phyloP scores from a whole-genome alignment of 768 basidiomycete genomes.

The Leccinum disarticulatum region DNA sequence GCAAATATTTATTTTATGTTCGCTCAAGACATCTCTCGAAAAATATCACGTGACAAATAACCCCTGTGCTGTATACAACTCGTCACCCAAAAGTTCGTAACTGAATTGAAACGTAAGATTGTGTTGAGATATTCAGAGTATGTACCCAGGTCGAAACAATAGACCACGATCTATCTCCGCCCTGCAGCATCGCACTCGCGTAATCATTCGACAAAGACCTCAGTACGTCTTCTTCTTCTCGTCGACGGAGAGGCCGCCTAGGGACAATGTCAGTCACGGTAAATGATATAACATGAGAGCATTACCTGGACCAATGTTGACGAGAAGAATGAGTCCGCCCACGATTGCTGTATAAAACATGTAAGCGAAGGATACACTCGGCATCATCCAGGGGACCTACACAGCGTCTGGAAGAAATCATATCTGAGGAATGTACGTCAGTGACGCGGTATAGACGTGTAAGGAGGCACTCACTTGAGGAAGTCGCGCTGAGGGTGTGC shows the following conservation, averaged over 20 bases:
- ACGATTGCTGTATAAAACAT: slow-evolving; percentile 66
- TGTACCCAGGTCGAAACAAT: slow-evolving; percentile 16
- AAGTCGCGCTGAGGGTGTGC: slow-evolving; percentile 96
- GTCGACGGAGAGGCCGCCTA: slow-evolving; percentile 93
- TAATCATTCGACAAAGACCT: slow-evolving; percentile 1
- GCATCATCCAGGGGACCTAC: slow-evolving; percentile 28
- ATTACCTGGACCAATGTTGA: slow-evolving; percentile 95
- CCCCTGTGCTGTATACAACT: slow-evolving; percentile 8
- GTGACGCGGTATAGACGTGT: slow-evolving; percentile 2
- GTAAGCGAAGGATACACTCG: slow-evolving; percentile 8
- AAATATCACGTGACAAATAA: slow-evolving; percentile 19
- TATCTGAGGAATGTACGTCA: slow-evolving; percentile 55
- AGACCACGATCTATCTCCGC: slow-evolving; percentile 11
- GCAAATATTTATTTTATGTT: not conserved
- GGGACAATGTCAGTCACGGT: not conserved
- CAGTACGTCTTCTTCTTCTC: slow-evolving; percentile 98
- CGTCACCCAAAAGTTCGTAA: not conserved
- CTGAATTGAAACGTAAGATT: slow-evolving; percentile 14
- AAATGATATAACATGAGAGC: not conserved
- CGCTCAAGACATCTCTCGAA: not conserved
- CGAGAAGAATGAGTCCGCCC: slow-evolving; percentile 93
- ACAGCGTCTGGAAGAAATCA: slow-evolving; percentile 99
- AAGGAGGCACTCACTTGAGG: slow-evolving; percentile 72
- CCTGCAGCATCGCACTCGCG: slow-evolving; percentile 1
- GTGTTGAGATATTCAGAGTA: slow-evolving; percentile 17